Conservation (phyloP, 768 basidiomycete species). For the Dacryopinax spathularia region DNA sequence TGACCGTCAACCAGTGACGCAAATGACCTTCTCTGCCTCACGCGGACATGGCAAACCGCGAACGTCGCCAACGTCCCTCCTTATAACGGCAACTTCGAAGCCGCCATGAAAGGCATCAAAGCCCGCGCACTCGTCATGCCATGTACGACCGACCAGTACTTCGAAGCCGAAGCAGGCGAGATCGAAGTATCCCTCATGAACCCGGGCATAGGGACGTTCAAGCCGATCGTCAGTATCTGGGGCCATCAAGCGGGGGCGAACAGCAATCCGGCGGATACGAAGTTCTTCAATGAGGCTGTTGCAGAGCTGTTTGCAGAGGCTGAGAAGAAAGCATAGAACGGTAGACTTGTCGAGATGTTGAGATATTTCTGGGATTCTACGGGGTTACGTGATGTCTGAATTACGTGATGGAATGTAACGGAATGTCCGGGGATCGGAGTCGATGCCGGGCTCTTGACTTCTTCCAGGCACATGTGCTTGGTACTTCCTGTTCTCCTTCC, state of each 20-base stretch:
- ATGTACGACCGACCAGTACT: conserved; percentile 9
- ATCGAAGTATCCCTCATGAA: not conserved
- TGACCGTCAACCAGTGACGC: not conserved
- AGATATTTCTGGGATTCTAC: not conserved
- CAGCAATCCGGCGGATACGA: not conserved
- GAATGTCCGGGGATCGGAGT: not conserved
- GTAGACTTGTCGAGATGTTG: no score
- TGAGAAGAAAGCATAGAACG: not conserved
- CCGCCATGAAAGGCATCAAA: conserved; percentile 5
- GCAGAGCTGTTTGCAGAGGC: not conserved
- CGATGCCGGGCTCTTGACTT: not conserved
- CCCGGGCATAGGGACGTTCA: not conserved
- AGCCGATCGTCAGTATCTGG: conserved; percentile 1
- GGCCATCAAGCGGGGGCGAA: conserved; percentile 1
- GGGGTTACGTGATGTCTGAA: no score
- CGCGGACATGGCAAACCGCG: conserved; percentile 7
- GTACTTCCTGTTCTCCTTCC: not conserved
- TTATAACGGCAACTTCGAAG: conserved; percentile 6
- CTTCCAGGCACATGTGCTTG: not conserved
- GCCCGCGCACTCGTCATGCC: conserved; percentile 7
- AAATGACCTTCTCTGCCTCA: conserved; percentile 7
- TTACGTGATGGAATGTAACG: not conserved
- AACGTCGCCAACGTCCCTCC: conserved; percentile 7
- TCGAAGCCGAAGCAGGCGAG: conserved; percentile 3
- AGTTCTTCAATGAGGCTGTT: not conserved